A percentile compares a stretch with the other conserved stretches of the same genome.
These are phyloP conservation scores for Yamadazyma mexicana DNA, from an alignment of 1,139 yeast genomes.

Conservation along the genomic window DNA sequence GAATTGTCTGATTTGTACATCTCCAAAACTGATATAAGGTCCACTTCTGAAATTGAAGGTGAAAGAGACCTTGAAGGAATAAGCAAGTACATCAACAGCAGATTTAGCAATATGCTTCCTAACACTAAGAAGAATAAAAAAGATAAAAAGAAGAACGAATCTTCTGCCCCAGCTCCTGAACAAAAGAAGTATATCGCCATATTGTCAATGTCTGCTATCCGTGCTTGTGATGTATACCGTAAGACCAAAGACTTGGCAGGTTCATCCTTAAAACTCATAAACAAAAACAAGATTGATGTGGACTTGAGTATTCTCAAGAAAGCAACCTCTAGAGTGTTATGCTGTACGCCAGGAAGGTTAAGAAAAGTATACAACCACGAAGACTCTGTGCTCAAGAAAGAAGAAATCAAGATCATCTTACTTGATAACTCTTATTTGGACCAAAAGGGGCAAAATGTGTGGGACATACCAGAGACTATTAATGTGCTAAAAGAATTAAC, in stretches of 20 bases:
- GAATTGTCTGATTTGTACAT: constrained; percentile 63
- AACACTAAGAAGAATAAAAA: constrained; percentile 26
- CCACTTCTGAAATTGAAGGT: constrained; percentile 50
- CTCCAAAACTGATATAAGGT: constrained; percentile 46
- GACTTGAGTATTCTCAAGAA: constrained; percentile 54
- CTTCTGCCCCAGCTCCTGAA: constrained; percentile 3
- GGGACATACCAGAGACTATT: constrained; percentile 57
- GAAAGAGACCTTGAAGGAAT: constrained; percentile 50
- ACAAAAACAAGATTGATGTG: constrained; percentile 61
- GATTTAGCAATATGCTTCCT: constrained; percentile 48
- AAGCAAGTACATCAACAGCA: constrained; percentile 40
- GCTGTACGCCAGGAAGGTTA: constrained; percentile 68
- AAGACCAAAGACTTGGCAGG: constrained; percentile 55
- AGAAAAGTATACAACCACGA: constrained; percentile 44
- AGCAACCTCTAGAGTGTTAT: constrained; percentile 54
- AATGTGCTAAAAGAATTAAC: constrained; percentile 42
- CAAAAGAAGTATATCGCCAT: constrained; percentile 49
- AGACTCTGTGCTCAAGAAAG: constrained; percentile 38
- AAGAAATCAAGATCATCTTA: constrained; percentile 57
- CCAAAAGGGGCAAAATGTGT: constrained; percentile 58
- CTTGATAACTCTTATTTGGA: constrained; percentile 67
- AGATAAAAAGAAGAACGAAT: constrained; percentile 21
- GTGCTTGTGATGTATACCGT: constrained; percentile 73
- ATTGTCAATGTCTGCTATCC: constrained; percentile 65
- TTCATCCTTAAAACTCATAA: constrained; percentile 63